These are phyloP conservation scores for Fomes fomentarius DNA, from an alignment of 1,284 basidiomycete genomes.

Conservation along the genomic window DNA sequence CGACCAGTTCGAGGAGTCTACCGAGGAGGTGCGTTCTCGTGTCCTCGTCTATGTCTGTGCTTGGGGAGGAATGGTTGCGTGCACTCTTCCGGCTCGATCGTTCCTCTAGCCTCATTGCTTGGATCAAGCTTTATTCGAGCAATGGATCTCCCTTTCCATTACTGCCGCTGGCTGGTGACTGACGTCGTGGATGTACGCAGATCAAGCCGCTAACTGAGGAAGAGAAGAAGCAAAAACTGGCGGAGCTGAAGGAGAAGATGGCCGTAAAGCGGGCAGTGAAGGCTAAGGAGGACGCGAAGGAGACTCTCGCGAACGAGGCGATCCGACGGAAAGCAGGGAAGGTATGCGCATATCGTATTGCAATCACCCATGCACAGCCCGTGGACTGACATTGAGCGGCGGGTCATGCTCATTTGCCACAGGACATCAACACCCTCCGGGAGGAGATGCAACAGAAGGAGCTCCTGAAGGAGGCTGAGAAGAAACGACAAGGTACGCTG, in stretches of 20 bases:
- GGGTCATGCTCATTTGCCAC: not conserved
- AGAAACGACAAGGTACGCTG: slow-evolving; percentile 75
- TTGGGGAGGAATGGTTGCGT: not conserved
- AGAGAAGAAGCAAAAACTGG: slow-evolving; percentile 85
- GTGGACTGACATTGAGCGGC: not conserved
- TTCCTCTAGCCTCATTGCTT: too few species aligned
- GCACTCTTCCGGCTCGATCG: too few species aligned
- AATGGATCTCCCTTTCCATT: too few species aligned
- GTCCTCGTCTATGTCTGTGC: too few species aligned
- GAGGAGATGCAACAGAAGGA: slow-evolving; percentile 84
- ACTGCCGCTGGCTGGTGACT: too few species aligned
- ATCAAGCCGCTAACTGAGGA: slow-evolving; percentile 95
- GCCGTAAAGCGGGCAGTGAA: slow-evolving; percentile 74
- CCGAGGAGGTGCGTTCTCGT: slow-evolving; percentile 74
- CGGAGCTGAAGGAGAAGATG: slow-evolving; percentile 80
- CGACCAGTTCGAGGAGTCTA: slow-evolving; percentile 93
- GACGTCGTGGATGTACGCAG: slow-evolving; percentile 37
- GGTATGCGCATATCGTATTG: too few species aligned
- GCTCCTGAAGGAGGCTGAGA: slow-evolving; percentile 77
- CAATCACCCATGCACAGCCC: too few species aligned
- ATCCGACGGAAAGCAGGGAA: slow-evolving; percentile 85
- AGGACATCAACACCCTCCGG: slow-evolving; percentile 75
- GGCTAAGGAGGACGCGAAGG: slow-evolving; percentile 71
- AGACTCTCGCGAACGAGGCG: slow-evolving; percentile 76
- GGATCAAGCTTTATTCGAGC: too few species aligned